phyloP scores from a whole-genome alignment of 495 filamentous ascomycete species.

The Talaromyces thailandensis region DNA sequence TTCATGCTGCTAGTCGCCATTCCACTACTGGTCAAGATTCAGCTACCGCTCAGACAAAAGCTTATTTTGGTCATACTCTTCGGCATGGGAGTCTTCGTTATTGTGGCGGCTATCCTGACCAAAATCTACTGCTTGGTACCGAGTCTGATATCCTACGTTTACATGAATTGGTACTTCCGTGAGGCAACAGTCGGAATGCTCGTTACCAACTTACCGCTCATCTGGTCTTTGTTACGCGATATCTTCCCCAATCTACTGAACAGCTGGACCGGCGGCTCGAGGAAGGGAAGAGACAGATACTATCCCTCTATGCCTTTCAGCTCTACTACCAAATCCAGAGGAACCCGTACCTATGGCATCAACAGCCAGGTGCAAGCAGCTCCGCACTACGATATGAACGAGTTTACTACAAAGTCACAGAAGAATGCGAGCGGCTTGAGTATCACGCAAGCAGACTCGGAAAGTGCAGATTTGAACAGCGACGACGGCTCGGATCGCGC shows the following conservation, averaged over 20 bases:
- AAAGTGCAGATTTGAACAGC: slow-evolving; percentile 22
- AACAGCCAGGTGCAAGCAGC: slow-evolving; percentile 23
- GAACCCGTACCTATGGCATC: slow-evolving; percentile 23
- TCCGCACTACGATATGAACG: slow-evolving; percentile 24
- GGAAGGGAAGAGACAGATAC: slow-evolving; percentile 23
- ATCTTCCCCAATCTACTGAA: slow-evolving; percentile 42
- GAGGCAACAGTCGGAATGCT: slow-evolving; percentile 57
- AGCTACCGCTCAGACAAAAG: slow-evolving; percentile 48
- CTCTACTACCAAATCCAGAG: slow-evolving; percentile 21
- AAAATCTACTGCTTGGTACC: slow-evolving; percentile 60
- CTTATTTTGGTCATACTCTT: slow-evolving; percentile 42
- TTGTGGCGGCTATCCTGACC: slow-evolving; percentile 53
- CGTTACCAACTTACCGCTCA: slow-evolving; percentile 56
- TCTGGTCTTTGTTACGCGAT: slow-evolving; percentile 53
- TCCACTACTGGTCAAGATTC: slow-evolving; percentile 49
- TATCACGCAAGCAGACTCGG: slow-evolving; percentile 11
- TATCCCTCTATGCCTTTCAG: slow-evolving; percentile 31
- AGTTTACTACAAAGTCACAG: slow-evolving; percentile 18
- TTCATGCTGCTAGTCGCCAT: slow-evolving; percentile 57
- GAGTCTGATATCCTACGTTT: slow-evolving; percentile 37
- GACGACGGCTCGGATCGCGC: slow-evolving; percentile 34
- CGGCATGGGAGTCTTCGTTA: slow-evolving; percentile 58
- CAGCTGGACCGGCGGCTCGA: slow-evolving; percentile 38
- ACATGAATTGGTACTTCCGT: slow-evolving; percentile 66
- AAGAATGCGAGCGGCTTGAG: slow-evolving; percentile 28